Evolutionary conservation across 495 filamentous ascomycete genomes (phyloP), one percentile per base, ranked within the genome.

Genomic region (Haplographium delicatum): DNA sequence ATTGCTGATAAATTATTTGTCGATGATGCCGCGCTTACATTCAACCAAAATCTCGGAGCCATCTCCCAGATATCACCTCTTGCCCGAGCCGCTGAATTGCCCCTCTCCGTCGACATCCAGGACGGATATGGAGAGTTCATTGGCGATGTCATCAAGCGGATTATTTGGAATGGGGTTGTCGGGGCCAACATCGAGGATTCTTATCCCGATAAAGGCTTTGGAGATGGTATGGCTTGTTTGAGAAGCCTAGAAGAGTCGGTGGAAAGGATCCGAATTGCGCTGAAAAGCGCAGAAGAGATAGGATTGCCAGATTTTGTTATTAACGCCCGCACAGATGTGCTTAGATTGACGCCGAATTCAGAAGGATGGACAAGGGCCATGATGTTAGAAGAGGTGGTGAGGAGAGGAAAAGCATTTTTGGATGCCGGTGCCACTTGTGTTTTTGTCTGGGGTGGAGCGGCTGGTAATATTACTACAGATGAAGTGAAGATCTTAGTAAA

Each of bases 101-200:
- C 75, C 0, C 50, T 79, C 10, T 72, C 74, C 0, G 70, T 75
- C 38, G 76, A 79, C 49, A 43, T 77, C 8, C 76, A 79, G 55
- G 71, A 76, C 53, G 78, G 74, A 0, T 78, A 79, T 52, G 74
- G 70, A 8, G 63, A 71, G 33, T 37, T 49, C 20, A 58, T 72
- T 18, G 65, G 69, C 28, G 60, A 68, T 5, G 69, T 61, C 9
- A 54, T 79, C 20, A 47, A 42, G 4, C 56, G 56, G 16, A 55
- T 74, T 4, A 61, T 75, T 15, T 54, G 68, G 3, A 47, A 72
- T 0, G 76, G 74, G 3, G 75, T 66, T 0, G 75, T 75, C 13
- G 75, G 75, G 1, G 64, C 66, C 41, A 79, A 81, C 50, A 45
- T 78, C 10, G 78, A 81, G 44, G 76, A 81, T 46, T 61, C 65